Base-by-base conservation (phyloP, 352 stramenopile genomes). In the Globisporangium recalcitrans region DNA sequence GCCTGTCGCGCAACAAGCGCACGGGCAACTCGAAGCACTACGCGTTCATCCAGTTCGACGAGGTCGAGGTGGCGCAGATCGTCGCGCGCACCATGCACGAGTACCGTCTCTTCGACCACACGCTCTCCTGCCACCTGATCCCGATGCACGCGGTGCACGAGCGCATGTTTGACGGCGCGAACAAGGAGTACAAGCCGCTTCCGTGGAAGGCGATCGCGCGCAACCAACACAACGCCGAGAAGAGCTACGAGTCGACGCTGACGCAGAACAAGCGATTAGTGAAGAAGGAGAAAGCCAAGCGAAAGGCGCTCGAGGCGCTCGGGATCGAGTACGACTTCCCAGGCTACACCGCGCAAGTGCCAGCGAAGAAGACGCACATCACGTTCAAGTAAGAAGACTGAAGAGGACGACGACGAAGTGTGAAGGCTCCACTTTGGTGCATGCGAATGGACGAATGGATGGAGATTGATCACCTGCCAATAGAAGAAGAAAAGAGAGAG, bases 21-120 rank as follows among this genome's bases (percentile, higher is more conserved):
- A 97, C 93, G 48, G 96, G 95, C 44, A 89, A 91, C 62, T 97
- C 94, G 42, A 95, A 97, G 70, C 94, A 97, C 61, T 99, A 98
- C 75, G 96, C 90, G 27, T 99, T 98, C 82, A 82, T 98, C 47
- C 79, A 98, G 83, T 99, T 99, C 66, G 85, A 88, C 36, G 90
- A 98, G 70, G 58, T 80, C 0, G 91, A 98, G 64, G 91, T 98
- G 44, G 92, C 96, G 31, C 68, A 78, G 59, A 93, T 99, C 65
- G 97, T 98, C 22, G 95, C 96, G 21, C 82, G 88, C 29, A 97
- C 95, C 29, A 98, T 99, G 91, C 88, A 97, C 67, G 82, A 91
- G 64, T 99, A 99, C 82, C 86, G 96, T 47, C 77, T 98, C 8
- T 94, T 93, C 52, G 88, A 97, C 66, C 95, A 98, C 70, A 80